Percentiles rank a stretch among this genome's conserved stretches.
phyloP scores from a whole-genome alignment of 208 protist genomes.

The Vickermania ingenoplastis region DNA sequence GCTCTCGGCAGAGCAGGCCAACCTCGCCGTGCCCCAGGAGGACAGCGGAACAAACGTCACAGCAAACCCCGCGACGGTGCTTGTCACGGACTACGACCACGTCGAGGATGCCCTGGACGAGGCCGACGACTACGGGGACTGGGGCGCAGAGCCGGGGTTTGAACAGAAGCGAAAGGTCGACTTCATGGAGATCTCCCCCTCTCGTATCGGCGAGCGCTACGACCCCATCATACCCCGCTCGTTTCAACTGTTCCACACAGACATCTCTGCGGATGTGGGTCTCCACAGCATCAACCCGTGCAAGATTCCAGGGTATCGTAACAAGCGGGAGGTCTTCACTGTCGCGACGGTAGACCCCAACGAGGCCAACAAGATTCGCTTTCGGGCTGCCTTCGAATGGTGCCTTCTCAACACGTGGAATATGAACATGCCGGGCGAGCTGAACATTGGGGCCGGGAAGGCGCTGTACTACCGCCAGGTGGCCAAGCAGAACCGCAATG shows the following conservation, averaged over 20 bases:
- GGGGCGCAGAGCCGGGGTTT: conserved; percentile 80
- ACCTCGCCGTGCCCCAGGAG: conserved; percentile 28
- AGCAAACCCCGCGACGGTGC: conserved; percentile 14
- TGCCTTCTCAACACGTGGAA: conserved; percentile 85
- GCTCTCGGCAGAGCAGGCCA: conserved; percentile 64
- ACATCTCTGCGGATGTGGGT: conserved; percentile 53
- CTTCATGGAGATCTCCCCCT: conserved; percentile 70
- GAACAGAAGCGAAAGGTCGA: conserved; percentile 60
- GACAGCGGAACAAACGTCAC: conserved; percentile 11
- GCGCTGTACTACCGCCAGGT: conserved; percentile 70
- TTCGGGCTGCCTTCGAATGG: conserved; percentile 71
- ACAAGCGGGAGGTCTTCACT: conserved; percentile 22
- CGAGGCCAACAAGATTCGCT: conserved; percentile 69
- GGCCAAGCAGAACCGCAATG: conserved; percentile 78
- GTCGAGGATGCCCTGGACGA: conserved; percentile 77
- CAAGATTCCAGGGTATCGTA: conserved; percentile 56
- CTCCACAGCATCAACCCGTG: conserved; percentile 34
- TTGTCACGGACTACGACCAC: conserved; percentile 60
- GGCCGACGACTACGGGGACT: conserved; percentile 89
- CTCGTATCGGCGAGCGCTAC: conserved; percentile 52
- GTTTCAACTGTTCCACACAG: conserved; percentile 80
- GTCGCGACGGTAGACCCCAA: conserved; percentile 37
- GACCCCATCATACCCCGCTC: conserved; percentile 54
- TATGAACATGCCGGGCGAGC: conserved; percentile 77
- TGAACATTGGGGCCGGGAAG: conserved; percentile 84